Conservation (phyloP, 148 eudicot genomes). For the Euryodendron excelsum region DNA sequence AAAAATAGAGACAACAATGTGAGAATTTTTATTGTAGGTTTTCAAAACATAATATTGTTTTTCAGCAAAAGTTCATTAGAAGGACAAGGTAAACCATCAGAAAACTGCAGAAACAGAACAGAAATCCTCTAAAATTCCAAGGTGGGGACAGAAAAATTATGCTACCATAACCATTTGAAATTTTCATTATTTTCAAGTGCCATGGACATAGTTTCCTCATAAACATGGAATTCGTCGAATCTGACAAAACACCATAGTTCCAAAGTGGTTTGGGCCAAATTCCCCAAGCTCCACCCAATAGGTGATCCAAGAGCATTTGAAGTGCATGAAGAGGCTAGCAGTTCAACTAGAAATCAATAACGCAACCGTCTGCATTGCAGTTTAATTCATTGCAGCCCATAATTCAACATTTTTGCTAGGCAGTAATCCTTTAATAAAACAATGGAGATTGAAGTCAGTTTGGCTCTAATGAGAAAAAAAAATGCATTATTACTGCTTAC, state of each 20-base stretch:
- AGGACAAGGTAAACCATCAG: neutral
- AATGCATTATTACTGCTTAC: no score
- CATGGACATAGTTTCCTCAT: neutral
- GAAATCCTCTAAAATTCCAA: neutral
- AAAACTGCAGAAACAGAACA: neutral
- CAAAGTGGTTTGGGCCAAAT: neutral
- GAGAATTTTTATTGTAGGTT: neutral
- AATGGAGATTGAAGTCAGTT: neutral
- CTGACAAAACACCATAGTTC: neutral
- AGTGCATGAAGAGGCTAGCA: neutral
- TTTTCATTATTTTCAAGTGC: neutral
- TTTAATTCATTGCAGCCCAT: neutral
- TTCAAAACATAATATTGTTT: neutral
- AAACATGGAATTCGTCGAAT: neutral
- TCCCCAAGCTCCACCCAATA: neutral
- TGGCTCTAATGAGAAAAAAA: no score
- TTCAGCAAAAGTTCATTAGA: neutral
- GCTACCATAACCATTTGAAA: neutral
- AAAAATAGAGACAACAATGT: constrained; percentile 4
- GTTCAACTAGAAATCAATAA: neutral
- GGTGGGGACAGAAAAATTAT: neutral
- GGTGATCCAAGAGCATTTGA: neutral
- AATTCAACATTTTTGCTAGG: neutral
- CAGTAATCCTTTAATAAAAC: neutral
- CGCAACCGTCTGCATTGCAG: neutral